Conservation (phyloP, 331 rosid species). For the Erythrophleum ivorense region DNA sequence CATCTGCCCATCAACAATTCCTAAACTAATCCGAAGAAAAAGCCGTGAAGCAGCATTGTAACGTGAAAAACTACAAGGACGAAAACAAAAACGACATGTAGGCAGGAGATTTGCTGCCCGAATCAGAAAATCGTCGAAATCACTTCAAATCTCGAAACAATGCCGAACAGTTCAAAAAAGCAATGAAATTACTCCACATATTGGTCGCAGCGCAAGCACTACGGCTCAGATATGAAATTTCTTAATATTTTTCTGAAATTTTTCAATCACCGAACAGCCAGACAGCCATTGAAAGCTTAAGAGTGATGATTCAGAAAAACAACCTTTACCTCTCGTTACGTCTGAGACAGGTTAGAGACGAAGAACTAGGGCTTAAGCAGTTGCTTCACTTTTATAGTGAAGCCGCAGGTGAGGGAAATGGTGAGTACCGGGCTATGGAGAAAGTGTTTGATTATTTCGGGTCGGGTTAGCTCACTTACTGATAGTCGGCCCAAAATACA, state of each 20-base stretch:
- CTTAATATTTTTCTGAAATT: neutral
- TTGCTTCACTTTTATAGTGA: neutral
- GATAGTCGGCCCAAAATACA: too few relatives aligned
- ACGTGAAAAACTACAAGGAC: neutral
- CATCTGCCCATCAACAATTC: neutral
- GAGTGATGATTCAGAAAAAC: neutral
- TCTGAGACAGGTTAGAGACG: neutral
- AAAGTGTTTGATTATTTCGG: too few relatives aligned
- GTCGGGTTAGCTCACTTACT: too few relatives aligned
- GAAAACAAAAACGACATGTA: neutral
- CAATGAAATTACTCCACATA: neutral
- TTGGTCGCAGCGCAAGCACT: too few relatives aligned
- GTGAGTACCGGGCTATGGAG: too few relatives aligned
- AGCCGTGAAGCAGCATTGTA: neutral
- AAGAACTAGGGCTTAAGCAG: constrained; percentile 15
- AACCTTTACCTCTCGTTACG: constrained; percentile 24
- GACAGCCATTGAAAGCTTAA: neutral
- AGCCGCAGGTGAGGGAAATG: neutral
- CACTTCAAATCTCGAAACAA: neutral
- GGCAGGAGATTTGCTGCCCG: neutral
- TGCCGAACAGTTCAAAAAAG: neutral
- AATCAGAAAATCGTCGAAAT: neutral
- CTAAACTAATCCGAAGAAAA: neutral
- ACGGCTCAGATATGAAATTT: too few relatives aligned
- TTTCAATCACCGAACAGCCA: neutral